Evolutionary conservation across 2,329 filamentous ascomycete genomes (phyloP).

Genomic region (Talaromyces sp.): DNA sequence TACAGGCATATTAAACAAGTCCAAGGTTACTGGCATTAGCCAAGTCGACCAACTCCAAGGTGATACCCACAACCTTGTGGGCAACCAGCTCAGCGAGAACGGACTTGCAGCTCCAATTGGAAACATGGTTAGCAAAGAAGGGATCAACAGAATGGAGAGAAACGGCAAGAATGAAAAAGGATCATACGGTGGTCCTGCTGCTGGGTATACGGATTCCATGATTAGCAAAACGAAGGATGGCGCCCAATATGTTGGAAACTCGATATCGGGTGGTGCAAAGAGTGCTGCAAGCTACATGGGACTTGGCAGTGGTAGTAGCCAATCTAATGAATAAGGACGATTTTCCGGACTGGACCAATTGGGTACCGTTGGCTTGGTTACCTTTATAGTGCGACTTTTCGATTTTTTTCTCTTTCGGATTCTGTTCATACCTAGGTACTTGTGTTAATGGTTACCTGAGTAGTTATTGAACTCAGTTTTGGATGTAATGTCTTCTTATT

Average conservation of each 20-base stretch:
- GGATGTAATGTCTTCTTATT: background rate
- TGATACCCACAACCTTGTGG: constrained; percentile 45
- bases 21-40: constrained; percentile 47
- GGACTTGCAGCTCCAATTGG: constrained; percentile 49
- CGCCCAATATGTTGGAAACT: constrained; percentile 15
- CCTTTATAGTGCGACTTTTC: background rate
- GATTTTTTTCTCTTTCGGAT: background rate
- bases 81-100: constrained; percentile 49
- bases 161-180: constrained; percentile 52
- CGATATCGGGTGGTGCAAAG: constrained; percentile 14
- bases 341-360: background rate
- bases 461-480: background rate
- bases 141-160: constrained; percentile 50
- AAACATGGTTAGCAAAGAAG: constrained; percentile 47
- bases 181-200: constrained; percentile 26
- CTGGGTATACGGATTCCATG: constrained; percentile 16
- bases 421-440: background rate
- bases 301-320: background rate
- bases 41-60: constrained; percentile 51
- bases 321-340: background rate
- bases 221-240: constrained; percentile 12
- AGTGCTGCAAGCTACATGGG: constrained; percentile 10
- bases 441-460: background rate
- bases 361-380: background rate
- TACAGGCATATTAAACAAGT: constrained; percentile 48